Evolutionary conservation across 768 basidiomycete species (phyloP).

Genomic region (Hericium coralloides): DNA sequence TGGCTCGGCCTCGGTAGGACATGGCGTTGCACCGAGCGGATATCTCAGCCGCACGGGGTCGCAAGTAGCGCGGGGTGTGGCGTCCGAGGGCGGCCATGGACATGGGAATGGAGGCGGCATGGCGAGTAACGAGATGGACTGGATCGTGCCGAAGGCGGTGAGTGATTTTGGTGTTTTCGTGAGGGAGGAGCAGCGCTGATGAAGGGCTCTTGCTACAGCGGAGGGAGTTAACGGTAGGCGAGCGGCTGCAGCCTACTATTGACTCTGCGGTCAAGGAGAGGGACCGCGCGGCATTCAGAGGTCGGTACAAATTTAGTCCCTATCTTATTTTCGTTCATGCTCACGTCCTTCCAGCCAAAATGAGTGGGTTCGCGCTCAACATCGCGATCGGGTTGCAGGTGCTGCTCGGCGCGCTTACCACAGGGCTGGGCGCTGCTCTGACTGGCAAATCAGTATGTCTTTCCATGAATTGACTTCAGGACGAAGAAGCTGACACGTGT

Average conservation of each 20-base stretch:
- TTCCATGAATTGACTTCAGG: background rate
- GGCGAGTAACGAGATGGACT: background rate
- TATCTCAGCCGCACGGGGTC: background rate
- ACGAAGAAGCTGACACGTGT: background rate
- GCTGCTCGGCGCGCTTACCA: conserved; percentile 20
- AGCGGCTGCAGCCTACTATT: conserved; percentile 3
- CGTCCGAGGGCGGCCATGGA: background rate
- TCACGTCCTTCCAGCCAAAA: conserved; percentile 3
- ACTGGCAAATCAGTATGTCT: conserved; percentile 12
- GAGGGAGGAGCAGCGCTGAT: background rate
- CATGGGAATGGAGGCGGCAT: background rate
- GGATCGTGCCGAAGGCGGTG: background rate
- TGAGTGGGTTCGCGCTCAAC: conserved; percentile 13
- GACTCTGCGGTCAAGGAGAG: background rate
- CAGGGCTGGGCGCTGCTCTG: conserved; percentile 18
- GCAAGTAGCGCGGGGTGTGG: background rate
- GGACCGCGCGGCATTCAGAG: background rate
- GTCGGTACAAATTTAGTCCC: background rate
- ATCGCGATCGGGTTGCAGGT: conserved; percentile 21
- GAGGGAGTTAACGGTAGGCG: background rate
- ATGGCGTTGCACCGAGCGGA: too few species aligned
- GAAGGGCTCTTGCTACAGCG: background rate
- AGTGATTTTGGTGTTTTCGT: background rate
- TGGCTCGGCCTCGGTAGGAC: too few species aligned
- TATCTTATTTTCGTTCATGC: background rate